Evolutionary conservation across 495 filamentous ascomycete species (phyloP).

Genomic region (Daldinia decipiens): DNA sequence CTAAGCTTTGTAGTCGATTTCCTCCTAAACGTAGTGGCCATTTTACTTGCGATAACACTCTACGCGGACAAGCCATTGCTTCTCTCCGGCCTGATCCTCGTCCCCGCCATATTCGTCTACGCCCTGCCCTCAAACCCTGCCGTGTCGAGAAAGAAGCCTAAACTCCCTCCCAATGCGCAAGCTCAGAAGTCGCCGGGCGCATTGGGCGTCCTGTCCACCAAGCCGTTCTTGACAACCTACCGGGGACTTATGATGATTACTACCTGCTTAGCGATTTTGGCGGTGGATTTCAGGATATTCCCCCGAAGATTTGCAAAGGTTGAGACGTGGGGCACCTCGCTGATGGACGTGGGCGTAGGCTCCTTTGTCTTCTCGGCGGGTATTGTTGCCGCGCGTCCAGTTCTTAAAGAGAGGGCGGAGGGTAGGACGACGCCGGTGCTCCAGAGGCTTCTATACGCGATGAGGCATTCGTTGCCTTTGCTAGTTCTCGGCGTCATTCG

Average conservation of each 20-base stretch:
- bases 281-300: conserved; percentile 94
- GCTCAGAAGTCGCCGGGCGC: conserved; percentile 43
- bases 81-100: conserved; percentile 77
- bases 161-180: conserved; percentile 63
- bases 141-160: conserved; percentile 62
- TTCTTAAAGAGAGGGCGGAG: conserved; percentile 74
- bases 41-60: conserved; percentile 85
- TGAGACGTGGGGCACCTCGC: conserved; percentile 95
- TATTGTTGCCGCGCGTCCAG: conserved; percentile 87
- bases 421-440: conserved; percentile 59
- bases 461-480: conserved; percentile 84
- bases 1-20: conserved; percentile 80
- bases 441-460: conserved; percentile 67
- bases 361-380: conserved; percentile 97
- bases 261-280: conserved; percentile 93
- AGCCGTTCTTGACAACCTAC: conserved; percentile 92
- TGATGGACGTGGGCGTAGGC: conserved; percentile 98
- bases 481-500: conserved; percentile 83
- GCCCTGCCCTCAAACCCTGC: conserved; percentile 56
- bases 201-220: conserved; percentile 72
- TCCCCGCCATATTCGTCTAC: conserved; percentile 72
- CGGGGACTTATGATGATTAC: conserved; percentile 91
- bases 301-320: conserved; percentile 96
- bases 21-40: conserved; percentile 81
- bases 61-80: conserved; percentile 81